These are phyloP conservation scores for Posidonia australis DNA, from an alignment of 106 monocot species.

Conservation along the genomic window DNA sequence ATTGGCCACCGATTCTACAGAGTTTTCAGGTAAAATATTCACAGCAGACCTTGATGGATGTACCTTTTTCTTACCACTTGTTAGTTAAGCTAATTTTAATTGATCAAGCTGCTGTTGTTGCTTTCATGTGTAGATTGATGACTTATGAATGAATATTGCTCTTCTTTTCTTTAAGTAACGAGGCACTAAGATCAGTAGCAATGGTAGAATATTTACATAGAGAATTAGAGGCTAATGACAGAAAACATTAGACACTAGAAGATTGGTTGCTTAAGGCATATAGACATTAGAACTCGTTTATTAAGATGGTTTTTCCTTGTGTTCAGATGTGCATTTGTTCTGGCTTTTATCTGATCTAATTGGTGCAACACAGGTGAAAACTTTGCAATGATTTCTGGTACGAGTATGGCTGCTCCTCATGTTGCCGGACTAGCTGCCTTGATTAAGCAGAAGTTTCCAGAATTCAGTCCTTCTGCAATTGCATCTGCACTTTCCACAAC, in stretches of 20 bases:
- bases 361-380: constrained; percentile 46
- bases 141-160: no score
- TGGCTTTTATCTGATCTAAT: neutral
- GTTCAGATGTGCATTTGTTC: neutral
- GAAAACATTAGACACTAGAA: no score
- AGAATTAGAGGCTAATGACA: no score
- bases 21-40: constrained; percentile 71
- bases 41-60: neutral
- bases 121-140: neutral
- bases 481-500: constrained; percentile 84
- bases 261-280: no score
- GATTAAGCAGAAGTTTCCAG: constrained; percentile 82
- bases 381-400: constrained; percentile 94
- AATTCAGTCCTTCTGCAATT: constrained; percentile 77
- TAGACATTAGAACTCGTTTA: no score
- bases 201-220: no score
- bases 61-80: no score
- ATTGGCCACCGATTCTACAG: constrained; percentile 49
- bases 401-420: constrained; percentile 98
- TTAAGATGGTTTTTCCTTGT: no score
- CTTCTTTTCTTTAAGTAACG: no score
- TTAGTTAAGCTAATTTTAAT: no score
- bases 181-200: no score
- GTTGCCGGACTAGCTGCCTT: constrained; percentile 90
- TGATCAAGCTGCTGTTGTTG: neutral